Base-by-base conservation (phyloP, 2,329 filamentous ascomycete genomes). In the Epichloe hybrida region DNA sequence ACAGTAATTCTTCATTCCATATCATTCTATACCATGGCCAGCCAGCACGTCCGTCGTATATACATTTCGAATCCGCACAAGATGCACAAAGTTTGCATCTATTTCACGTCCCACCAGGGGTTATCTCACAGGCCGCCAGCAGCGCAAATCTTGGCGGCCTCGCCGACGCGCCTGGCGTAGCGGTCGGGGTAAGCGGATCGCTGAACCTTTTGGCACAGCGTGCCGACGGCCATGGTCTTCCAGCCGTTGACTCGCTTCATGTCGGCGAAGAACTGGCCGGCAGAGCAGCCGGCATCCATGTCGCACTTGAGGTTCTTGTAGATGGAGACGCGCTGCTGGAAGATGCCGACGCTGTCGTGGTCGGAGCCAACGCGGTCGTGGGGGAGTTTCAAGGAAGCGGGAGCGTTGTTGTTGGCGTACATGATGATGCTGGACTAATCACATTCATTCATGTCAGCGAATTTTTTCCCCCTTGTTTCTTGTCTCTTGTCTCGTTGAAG, bases 171-270 rank as follows among this genome's bases (percentile, higher is more conserved):
- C 54, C 53, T 54, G 17, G 39, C 39, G 21, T 58, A 59, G 43
- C 50, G 48, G 37, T 53, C 53, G 12, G 56, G 57, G n/a, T 50
- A 52, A 9, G 45, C 53, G n/a, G 57, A 59, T 38, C 52, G 40
- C 56, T 59, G 57, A 27, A 59, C 56, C 50, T 46, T 54, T 42
- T 59, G 57, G 57, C 56, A 58, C 23, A 59, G 56, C n/a, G 46
- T 51, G 39, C 53, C 56, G 15, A 56, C 52, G 36, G 52, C 46
- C 51, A 58, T 55, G 15, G 36, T 54, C 54, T 57, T n/a, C 57
- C 57, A 58, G 20, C 53, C 54, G 12, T 46, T 53, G 49, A 59
- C 48, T 2, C 11, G 11, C 50, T 55, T 55, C 56, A 59, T 58
- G 23, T 51, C 53, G 11, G 5, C 15, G 49, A 53, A 53, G 55